Conservation (phyloP, 2,329 filamentous ascomycete species). For the Dryadomyces quercivorus region DNA sequence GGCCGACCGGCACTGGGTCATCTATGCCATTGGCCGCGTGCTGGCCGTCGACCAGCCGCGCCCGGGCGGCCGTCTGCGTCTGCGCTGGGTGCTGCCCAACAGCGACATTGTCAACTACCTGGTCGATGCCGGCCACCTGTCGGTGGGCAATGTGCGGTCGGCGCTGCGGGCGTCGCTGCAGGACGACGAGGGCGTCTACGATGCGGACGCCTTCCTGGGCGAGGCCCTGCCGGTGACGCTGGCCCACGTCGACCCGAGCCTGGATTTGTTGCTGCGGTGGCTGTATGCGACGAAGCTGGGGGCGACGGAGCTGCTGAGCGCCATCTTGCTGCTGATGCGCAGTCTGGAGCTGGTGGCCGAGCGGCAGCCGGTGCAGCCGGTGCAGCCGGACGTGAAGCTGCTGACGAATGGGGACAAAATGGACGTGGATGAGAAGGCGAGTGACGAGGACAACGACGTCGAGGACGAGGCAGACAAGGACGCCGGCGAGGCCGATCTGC, state of each 20-base stretch:
- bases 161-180: constrained; percentile 39
- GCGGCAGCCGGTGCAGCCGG: constrained; percentile 17
- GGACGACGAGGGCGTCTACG: constrained; percentile 22
- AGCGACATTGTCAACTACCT: constrained; percentile 47
- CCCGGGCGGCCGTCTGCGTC: constrained; percentile 16
- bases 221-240: constrained; percentile 52
- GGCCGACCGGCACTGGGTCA: constrained; percentile 53
- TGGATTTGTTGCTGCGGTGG: constrained; percentile 54
- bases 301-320: constrained; percentile 52
- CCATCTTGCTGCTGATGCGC: constrained; percentile 54
- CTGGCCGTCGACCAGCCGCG: constrained; percentile 21
- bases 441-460: constrained; percentile 7
- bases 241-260: constrained; percentile 52
- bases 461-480: constrained; percentile 16
- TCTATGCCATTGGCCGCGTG: constrained; percentile 50
- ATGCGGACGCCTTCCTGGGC: constrained; percentile 35
- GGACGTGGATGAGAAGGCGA: constrained; percentile 10
- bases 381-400: constrained; percentile 14
- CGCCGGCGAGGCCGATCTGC: constrained; percentile 17
- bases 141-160: constrained; percentile 43
- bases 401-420: constrained; percentile 20
- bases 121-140: constrained; percentile 47
- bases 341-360: constrained; percentile 49
- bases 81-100: constrained; percentile 30
- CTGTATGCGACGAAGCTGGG: constrained; percentile 54